These are phyloP conservation scores for Fraxinus pennsylvanica DNA, from an alignment of 257 asterid genomes.

Conservation along the genomic window DNA sequence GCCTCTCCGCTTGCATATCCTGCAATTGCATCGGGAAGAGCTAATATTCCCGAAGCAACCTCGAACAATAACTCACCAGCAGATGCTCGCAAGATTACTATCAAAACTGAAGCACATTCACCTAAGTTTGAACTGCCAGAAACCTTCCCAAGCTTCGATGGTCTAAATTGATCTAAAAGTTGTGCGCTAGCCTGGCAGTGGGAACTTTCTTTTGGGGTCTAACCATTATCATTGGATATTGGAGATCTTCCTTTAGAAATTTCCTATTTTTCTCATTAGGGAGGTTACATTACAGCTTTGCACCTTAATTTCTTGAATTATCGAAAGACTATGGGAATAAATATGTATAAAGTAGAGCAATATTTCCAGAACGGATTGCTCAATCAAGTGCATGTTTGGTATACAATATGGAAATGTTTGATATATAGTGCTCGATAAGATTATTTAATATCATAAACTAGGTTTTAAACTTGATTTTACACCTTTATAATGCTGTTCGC, in stretches of 20 bases:
- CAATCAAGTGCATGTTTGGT: neutral
- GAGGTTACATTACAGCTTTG: neutral
- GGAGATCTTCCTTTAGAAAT: neutral
- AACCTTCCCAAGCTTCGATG: constrained; percentile 23
- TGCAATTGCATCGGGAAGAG: constrained; percentile 9
- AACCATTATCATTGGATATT: neutral
- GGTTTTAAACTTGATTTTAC: too few relatives aligned
- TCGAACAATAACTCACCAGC: constrained; percentile 12
- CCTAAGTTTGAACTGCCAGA: constrained; percentile 26
- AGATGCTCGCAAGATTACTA: neutral
- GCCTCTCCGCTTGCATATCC: neutral
- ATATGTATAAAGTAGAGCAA: neutral
- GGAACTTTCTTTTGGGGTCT: neutral
- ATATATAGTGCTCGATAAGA: neutral
- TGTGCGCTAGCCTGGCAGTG: neutral
- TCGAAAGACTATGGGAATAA: neutral
- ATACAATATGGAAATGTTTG: neutral
- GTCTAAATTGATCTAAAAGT: constrained; percentile 8
- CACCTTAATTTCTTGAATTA: neutral
- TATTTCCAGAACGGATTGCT: neutral
- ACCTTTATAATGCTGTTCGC: too few relatives aligned
- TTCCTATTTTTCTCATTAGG: neutral
- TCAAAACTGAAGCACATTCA: constrained; percentile 29
- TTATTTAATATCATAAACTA: neutral
- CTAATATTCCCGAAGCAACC: neutral